These are phyloP conservation scores for Tricholoma terreum DNA, from an alignment of 768 basidiomycete species.

Conservation along the genomic window DNA sequence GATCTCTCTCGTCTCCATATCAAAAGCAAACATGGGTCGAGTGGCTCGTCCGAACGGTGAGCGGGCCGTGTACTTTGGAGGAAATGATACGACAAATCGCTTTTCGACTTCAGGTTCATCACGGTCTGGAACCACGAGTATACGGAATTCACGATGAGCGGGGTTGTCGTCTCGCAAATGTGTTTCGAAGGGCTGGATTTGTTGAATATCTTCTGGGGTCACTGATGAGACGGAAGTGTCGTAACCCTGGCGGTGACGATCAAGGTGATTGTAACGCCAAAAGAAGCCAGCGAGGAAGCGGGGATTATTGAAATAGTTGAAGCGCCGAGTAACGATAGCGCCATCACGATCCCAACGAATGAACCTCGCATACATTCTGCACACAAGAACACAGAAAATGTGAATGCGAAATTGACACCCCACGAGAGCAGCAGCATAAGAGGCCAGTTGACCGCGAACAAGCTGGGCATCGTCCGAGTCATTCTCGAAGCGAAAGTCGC, in stretches of 20 bases:
- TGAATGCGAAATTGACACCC: slow-evolving; percentile 28
- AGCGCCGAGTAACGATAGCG: slow-evolving; percentile 20
- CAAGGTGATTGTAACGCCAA: slow-evolving; percentile 17
- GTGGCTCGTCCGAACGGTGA: slow-evolving; percentile 22
- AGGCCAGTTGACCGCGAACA: not conserved
- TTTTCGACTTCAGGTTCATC: not conserved
- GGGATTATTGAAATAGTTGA: slow-evolving; percentile 20
- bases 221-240: slow-evolving; percentile 11
- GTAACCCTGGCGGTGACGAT: slow-evolving; percentile 13
- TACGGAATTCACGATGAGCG: not conserved
- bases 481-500: not conserved
- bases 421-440: not conserved
- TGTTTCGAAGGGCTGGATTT: not conserved
- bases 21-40: slow-evolving; percentile 19
- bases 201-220: not conserved
- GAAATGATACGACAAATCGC: slow-evolving; percentile 9
- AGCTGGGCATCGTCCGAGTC: not conserved
- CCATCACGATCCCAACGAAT: slow-evolving; percentile 35
- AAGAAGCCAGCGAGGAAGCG: slow-evolving; percentile 21
- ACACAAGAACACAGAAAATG: slow-evolving; percentile 28
- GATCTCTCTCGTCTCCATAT: slow-evolving; percentile 6
- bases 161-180: no score
- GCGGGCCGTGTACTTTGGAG: slow-evolving; percentile 6
- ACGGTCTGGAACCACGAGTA: not conserved
- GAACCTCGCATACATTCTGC: slow-evolving; percentile 22